Base-by-base conservation (phyloP, 495 filamentous ascomycete species). In the Penicillium odoratum region DNA sequence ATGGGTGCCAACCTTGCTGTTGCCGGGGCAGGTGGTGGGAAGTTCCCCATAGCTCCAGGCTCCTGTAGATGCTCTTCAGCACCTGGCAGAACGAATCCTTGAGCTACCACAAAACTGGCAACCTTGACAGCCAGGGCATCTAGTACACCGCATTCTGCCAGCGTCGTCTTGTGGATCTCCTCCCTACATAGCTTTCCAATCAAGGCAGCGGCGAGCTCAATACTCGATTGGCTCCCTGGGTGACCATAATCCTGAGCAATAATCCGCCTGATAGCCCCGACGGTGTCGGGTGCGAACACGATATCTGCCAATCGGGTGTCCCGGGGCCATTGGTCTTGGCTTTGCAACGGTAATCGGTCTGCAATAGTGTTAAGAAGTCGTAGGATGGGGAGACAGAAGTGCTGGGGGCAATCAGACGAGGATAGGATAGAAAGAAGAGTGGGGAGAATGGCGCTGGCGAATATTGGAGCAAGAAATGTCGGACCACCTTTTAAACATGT, bases 41-140 rank as follows among this genome's bases (percentile, higher is more conserved):
- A 57, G 15, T 67, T 60, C 15, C 67, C 69, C 16, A 78, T 64
- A 34, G 70, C 61, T 26, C 68, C 71, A 9, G 68, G 64, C 29
- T 70, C 64, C 18, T 65, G 65, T 16, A 78, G 53, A 65, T 72
- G 70, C 7, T 62, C 59, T 40, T 83, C 76, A 0, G 73, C 71
- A 30, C 72, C 81, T 7, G 87, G 86, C 15, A 88, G 63, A 33
- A 87, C 82, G 58, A 87, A 84, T 9, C 88, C 89, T 48, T 87
- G 78, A 2, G 80, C 73, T 9, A 88, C 83, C 36, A 88, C 82
- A 64, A 93, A 90, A 15, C 86, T 83, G 16, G 90, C 90, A 56
- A 97, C 69, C 58, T 86, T 87, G 11, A 86, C 79, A 10, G 91
- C 90, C 31, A 98, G 79, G 13, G 87, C 84, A 68, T 97, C 91